These are phyloP conservation scores for Solanum megistacrolobum DNA, from an alignment of 257 asterid species.

Conservation along the genomic window DNA sequence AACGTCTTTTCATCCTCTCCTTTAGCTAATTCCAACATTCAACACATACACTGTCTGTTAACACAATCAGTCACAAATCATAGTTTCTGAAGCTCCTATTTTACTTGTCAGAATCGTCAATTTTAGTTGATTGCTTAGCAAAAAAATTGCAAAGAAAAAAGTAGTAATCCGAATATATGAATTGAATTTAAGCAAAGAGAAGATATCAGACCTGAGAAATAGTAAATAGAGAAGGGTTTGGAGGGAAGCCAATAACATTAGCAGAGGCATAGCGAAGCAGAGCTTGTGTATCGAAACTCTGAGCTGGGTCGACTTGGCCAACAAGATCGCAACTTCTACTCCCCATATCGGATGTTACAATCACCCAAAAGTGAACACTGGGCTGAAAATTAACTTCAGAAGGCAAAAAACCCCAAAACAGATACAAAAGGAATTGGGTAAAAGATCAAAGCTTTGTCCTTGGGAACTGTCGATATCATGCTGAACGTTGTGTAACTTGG, in stretches of 20 bases:
- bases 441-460: neutral
- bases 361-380: neutral
- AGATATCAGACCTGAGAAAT: slow-evolving; percentile 59
- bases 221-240: slow-evolving; percentile 28
- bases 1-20: too few species aligned
- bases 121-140: neutral
- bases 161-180: too few species aligned
- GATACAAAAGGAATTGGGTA: neutral
- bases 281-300: slow-evolving; percentile 44
- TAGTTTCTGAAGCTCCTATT: neutral
- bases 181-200: neutral
- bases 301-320: slow-evolving; percentile 63
- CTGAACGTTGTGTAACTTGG: neutral
- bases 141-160: too few species aligned
- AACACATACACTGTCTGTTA: too few species aligned
- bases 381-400: neutral
- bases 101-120: neutral
- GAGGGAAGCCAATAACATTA: slow-evolving; percentile 67
- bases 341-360: slow-evolving; percentile 23
- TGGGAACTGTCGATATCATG: neutral
- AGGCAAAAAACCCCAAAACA: neutral
- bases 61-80: neutral
- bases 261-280: slow-evolving; percentile 46
- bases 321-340: slow-evolving; percentile 54
- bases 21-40: too few species aligned